Evolutionary conservation across 768 basidiomycete species (phyloP).

Genomic region (Pholiota conissans): DNA sequence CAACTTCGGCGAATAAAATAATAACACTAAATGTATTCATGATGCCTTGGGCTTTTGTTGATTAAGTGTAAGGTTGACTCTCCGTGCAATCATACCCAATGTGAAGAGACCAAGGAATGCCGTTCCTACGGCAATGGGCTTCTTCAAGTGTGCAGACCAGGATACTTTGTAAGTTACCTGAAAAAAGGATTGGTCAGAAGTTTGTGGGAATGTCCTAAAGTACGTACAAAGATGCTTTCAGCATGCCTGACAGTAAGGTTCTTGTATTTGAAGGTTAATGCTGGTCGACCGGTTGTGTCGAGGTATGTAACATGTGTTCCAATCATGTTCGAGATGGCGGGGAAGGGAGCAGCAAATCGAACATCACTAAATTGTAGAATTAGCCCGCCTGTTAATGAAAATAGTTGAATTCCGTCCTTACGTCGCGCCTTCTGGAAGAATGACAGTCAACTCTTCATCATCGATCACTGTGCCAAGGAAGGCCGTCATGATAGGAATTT

Average conservation of each 20-base stretch:
- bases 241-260: constrained; percentile 79
- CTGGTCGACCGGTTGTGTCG: constrained; percentile 87
- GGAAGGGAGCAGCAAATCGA: constrained; percentile 75
- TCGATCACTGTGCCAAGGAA: constrained; percentile 81
- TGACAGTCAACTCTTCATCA: constrained; percentile 73
- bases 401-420: constrained; percentile 41
- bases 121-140: constrained; percentile 75
- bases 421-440: constrained; percentile 95
- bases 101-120: constrained; percentile 71
- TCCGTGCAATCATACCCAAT: constrained; percentile 40
- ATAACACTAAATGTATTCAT: constrained; percentile 17
- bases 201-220: constrained; percentile 1
- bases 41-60: constrained; percentile 42
- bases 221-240: constrained; percentile 78
- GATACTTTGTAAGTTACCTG: constrained; percentile 91
- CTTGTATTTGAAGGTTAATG: constrained; percentile 70
- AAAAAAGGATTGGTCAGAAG: background rate
- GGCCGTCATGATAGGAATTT: constrained; percentile 83
- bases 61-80: constrained; percentile 49
- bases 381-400: background rate
- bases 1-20: constrained; percentile 13
- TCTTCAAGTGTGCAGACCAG: constrained; percentile 77
- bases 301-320: constrained; percentile 86
- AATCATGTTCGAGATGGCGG: constrained; percentile 56
- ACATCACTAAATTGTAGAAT: constrained; percentile 58